Base-by-base conservation (phyloP, 805 yeast species). In the Wickerhamomyces subpelliculosus region DNA sequence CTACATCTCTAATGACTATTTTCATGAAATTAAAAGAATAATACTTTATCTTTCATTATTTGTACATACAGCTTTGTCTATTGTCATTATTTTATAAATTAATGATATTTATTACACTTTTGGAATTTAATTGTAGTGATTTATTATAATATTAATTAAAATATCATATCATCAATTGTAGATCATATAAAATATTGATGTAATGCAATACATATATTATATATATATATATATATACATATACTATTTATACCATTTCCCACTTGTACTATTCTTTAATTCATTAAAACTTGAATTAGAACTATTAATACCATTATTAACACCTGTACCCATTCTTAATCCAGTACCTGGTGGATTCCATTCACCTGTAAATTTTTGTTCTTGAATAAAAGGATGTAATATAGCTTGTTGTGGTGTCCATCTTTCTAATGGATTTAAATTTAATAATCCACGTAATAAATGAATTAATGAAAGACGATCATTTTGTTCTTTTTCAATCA, bases 391-490 rank as follows among this genome's bases (percentile, higher is more conserved):
- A 0, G 97, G 97, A 62, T 93, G 98, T 58, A 75, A 67, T 13
- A 80, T 67, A 0, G 97, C 98, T 58, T 93, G 97, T 48, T 87
- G 96, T 11, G 98, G 98, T 0, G 97, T 86, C 83, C 96, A 84
- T 50, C 99, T 75, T 58, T 88, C 96, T 49, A 93, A 70, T 0
- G 98, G 98, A 58, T 90, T 89, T 51, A 87, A 60, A 47, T 82
- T 85, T 44, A 93, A 65, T 9, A 86, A 72, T 20, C 95, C 95
- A 31, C 68, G 61, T 35, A 93, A 67, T 49, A 93, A 86, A 58
- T 90, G 95, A 20, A 80, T 67, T 40, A 90, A 68, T 29, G 84
- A 70, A 35, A 68, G 70, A 34, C 97, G 68, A 46, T 85, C 86
- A 36, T 68, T 70, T 66, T 80, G 68, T 58, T 90, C 97, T 48